A percentile compares a stretch with the other conserved stretches of the same genome.
These are phyloP conservation scores for Metschnikowia aberdeeniae DNA, from an alignment of 805 yeast genomes.

Conservation along the genomic window DNA sequence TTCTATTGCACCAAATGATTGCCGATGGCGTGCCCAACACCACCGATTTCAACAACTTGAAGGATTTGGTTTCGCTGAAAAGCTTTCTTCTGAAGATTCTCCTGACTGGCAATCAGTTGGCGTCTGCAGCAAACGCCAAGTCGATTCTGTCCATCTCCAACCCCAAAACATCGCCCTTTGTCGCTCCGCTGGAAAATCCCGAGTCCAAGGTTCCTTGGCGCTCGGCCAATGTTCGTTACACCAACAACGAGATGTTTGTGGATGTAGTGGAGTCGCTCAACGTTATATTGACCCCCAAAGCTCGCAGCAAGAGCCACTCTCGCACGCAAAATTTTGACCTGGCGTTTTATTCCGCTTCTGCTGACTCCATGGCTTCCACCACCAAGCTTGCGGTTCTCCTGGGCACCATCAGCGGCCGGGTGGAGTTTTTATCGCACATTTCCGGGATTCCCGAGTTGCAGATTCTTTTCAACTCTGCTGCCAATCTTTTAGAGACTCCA, in stretches of 20 bases:
- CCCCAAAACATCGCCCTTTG: constrained; percentile 2
- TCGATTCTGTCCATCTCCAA: constrained; percentile 18
- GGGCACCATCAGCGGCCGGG: constrained; percentile 58
- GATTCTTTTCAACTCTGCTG: constrained; percentile 45
- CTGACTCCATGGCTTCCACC: constrained; percentile 11
- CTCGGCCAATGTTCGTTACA: constrained; percentile 59
- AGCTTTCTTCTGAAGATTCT: constrained; percentile 52
- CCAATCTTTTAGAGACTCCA: constrained; percentile 51
- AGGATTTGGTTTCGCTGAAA: constrained; percentile 65
- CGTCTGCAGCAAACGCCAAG: constrained; percentile 24
- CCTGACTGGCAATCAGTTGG: constrained; percentile 34
- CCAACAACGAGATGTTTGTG: constrained; percentile 81
- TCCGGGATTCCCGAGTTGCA: constrained; percentile 74
- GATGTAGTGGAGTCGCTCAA: constrained; percentile 70
- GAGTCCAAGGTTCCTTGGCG: constrained; percentile 67
- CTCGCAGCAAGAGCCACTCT: constrained; percentile 7
- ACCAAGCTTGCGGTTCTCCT: constrained; percentile 36
- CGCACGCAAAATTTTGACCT: constrained; percentile 19
- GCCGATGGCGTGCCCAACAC: constrained; percentile 73
- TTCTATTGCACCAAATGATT: constrained; percentile 71
- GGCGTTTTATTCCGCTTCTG: constrained; percentile 21
- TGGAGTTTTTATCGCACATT: constrained; percentile 63
- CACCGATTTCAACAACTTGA: constrained; percentile 66
- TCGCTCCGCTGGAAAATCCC: constrained; percentile 5
- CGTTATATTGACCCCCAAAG: constrained; percentile 40